Evolutionary conservation across 805 yeast species (phyloP).

Genomic region (Yamadazyma ubonensis): DNA sequence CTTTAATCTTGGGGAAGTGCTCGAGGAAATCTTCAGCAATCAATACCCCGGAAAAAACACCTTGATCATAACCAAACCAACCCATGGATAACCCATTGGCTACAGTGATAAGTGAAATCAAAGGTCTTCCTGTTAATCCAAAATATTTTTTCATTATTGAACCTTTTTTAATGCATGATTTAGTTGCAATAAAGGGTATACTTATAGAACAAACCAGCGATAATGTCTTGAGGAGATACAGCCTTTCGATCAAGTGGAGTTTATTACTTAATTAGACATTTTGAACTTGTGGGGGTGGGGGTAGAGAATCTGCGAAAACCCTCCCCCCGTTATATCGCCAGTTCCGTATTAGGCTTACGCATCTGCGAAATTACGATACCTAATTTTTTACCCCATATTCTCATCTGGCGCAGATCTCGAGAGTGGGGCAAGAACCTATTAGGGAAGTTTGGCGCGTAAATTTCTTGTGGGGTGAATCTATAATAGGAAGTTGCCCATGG

Average conservation of each 20-base stretch:
- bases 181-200: neutral
- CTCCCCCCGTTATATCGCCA: neutral
- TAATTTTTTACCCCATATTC: neutral
- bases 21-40: conserved; percentile 15
- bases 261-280: neutral
- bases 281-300: conserved; percentile 1
- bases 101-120: conserved; percentile 12
- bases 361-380: too few species aligned
- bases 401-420: neutral
- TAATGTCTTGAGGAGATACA: neutral
- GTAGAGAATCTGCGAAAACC: neutral
- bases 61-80: conserved; percentile 18
- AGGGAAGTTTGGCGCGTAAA: neutral
- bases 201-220: neutral
- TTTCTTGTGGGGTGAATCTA: neutral
- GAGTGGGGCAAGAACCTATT: neutral
- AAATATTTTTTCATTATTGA: conserved; percentile 13
- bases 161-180: neutral
- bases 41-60: conserved; percentile 16
- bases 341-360: neutral
- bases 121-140: conserved; percentile 14
- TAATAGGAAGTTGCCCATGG: neutral
- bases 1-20: conserved; percentile 14
- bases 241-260: neutral
- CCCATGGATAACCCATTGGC: conserved; percentile 14